These are phyloP conservation scores for Cordyceps fumosorosea DNA, from an alignment of 2,329 filamentous ascomycete species.

Conservation along the genomic window DNA sequence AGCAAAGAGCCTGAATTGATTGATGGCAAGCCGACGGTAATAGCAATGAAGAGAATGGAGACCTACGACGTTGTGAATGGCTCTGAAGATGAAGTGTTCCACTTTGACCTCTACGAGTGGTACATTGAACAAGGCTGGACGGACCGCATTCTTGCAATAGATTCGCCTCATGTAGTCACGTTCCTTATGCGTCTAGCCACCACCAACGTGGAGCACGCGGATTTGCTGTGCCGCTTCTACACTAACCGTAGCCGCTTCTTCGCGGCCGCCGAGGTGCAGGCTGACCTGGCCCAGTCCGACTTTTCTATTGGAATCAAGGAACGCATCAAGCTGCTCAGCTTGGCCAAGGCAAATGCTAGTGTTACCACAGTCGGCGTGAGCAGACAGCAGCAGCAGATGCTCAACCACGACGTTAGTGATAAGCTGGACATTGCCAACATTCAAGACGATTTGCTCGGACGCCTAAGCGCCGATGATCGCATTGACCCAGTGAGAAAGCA, in stretches of 20 bases:
- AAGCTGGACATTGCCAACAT: slow-evolving; percentile 90
- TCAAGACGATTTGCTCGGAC: slow-evolving; percentile 82
- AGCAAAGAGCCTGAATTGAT: slow-evolving; percentile 62
- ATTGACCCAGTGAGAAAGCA: slow-evolving; percentile 56
- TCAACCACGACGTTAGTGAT: slow-evolving; percentile 78
- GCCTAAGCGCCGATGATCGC: slow-evolving; percentile 66
- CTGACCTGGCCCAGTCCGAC: slow-evolving; percentile 73
- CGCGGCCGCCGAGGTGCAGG: slow-evolving; percentile 81
- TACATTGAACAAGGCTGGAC: slow-evolving; percentile 81
- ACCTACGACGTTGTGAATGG: slow-evolving; percentile 86
- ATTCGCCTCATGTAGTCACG: slow-evolving; percentile 77
- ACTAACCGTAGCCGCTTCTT: slow-evolving; percentile 78
- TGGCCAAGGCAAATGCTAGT: slow-evolving; percentile 87
- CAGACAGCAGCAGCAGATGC: slow-evolving; percentile 73
- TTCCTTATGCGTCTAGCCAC: slow-evolving; percentile 75
- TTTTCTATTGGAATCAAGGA: slow-evolving; percentile 75
- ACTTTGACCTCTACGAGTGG: slow-evolving; percentile 97
- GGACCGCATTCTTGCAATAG: slow-evolving; percentile 76
- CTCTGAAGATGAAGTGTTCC: slow-evolving; percentile 88
- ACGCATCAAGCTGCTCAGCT: slow-evolving; percentile 81
- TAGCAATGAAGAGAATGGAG: slow-evolving; percentile 74
- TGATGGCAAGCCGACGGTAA: slow-evolving; percentile 70
- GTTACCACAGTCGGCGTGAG: slow-evolving; percentile 71
- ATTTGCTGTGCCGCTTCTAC: slow-evolving; percentile 89
- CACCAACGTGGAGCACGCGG: slow-evolving; percentile 69